phyloP scores from a whole-genome alignment of 1,139 yeast genomes.

The Magnusiomyces paraingens region DNA sequence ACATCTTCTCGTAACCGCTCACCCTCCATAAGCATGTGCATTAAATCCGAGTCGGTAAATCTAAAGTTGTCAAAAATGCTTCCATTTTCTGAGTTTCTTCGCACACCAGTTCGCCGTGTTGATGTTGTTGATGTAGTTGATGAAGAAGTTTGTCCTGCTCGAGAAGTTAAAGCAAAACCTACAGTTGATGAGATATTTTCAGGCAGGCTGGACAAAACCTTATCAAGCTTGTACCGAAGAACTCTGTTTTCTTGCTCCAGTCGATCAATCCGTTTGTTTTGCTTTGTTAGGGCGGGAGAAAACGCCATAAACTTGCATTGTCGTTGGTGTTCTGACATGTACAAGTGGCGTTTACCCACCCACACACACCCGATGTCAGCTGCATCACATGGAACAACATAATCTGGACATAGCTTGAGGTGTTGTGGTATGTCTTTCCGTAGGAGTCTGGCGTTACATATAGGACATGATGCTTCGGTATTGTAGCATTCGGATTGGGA shows the following conservation, averaged over 20 bases:
- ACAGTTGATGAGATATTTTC: neutral
- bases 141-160: neutral
- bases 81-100: neutral
- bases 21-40: slow-evolving; percentile 33
- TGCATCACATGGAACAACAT: slow-evolving; percentile 34
- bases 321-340: slow-evolving; percentile 29
- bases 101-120: slow-evolving; percentile 2
- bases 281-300: slow-evolving; percentile 30
- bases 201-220: slow-evolving; percentile 16
- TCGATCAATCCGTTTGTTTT: slow-evolving; percentile 29
- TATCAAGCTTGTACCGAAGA: slow-evolving; percentile 31
- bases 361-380: slow-evolving; percentile 37
- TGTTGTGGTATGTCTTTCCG: slow-evolving; percentile 30
- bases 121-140: slow-evolving; percentile 1
- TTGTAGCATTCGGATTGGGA: slow-evolving; percentile 17
- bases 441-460: slow-evolving; percentile 38
- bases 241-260: slow-evolving; percentile 36
- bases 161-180: neutral
- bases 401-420: slow-evolving; percentile 32
- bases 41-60: slow-evolving; percentile 26
- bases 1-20: slow-evolving; percentile 34
- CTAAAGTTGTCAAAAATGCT: neutral
- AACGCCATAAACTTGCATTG: slow-evolving; percentile 36
- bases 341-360: slow-evolving; percentile 35
- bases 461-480: slow-evolving; percentile 33